Percentiles rank a stretch among this genome's conserved stretches.
Conservation (phyloP, 352 stramenopile genomes). For the Pythium coloratum region DNA sequence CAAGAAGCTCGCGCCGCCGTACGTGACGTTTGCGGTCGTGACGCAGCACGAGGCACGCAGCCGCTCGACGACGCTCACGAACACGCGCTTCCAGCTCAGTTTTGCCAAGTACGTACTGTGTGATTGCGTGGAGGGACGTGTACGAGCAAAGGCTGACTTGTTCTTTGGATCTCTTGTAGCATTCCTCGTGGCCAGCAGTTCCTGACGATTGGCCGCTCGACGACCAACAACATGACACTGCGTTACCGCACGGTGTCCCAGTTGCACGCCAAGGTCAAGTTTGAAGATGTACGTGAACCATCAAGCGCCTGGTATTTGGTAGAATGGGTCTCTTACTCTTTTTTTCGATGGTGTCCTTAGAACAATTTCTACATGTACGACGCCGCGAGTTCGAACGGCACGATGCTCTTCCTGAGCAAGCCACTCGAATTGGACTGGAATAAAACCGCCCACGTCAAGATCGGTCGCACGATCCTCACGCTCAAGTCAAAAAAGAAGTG, state of each 20-base stretch:
- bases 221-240: constrained; percentile 85
- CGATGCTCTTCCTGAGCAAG: constrained; percentile 82
- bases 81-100: constrained; percentile 91
- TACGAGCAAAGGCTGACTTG: neutral
- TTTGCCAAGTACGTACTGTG: constrained; percentile 81
- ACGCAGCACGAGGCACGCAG: constrained; percentile 88
- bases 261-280: constrained; percentile 82
- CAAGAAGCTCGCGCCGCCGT: constrained; percentile 85
- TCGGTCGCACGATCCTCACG: constrained; percentile 80
- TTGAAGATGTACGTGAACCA: constrained; percentile 60
- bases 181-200: constrained; percentile 69
- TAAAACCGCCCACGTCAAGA: constrained; percentile 83
- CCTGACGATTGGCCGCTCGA: constrained; percentile 78
- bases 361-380: constrained; percentile 79
- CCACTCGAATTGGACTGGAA: constrained; percentile 83
- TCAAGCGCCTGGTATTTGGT: neutral
- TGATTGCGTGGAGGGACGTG: neutral
- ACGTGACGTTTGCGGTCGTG: constrained; percentile 91
- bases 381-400: constrained; percentile 79
- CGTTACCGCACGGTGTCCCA: constrained; percentile 86
- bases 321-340: constrained; percentile 2
- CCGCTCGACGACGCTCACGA: constrained; percentile 82
- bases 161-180: constrained; percentile 29
- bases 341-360: constrained; percentile 30
- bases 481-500: constrained; percentile 85